Percentiles rank a stretch among this genome's conserved stretches.
These are phyloP conservation scores for Pestalotiopsis sp. DNA, from an alignment of 2,329 filamentous ascomycete species.

Conservation along the genomic window DNA sequence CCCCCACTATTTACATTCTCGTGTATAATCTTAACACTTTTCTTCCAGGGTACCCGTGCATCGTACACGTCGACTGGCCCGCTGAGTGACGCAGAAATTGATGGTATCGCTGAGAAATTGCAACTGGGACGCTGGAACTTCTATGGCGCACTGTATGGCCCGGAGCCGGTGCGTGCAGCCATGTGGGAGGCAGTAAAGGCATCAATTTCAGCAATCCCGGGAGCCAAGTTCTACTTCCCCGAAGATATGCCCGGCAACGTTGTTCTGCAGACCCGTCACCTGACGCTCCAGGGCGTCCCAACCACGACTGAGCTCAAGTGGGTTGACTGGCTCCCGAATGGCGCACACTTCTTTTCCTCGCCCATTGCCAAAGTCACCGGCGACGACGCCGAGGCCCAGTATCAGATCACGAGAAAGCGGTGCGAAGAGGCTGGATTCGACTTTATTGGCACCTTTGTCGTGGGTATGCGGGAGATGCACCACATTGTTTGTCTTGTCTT, in stretches of 20 bases:
- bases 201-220: constrained; percentile 31
- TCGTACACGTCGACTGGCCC: constrained; percentile 31
- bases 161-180: not conserved
- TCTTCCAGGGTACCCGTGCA: not conserved
- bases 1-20: not conserved
- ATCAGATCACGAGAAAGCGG: constrained; percentile 36
- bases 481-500: constrained; percentile 37
- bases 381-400: not conserved
- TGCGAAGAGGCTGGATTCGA: constrained; percentile 36
- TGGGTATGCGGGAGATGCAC: constrained; percentile 47
- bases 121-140: constrained; percentile 24
- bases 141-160: not conserved
- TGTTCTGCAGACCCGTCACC: constrained; percentile 33
- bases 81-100: constrained; percentile 39
- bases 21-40: not conserved
- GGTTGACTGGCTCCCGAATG: constrained; percentile 45
- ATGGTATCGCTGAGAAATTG: constrained; percentile 33
- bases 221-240: constrained; percentile 33
- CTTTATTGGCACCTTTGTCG: constrained; percentile 40
- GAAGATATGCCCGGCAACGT: constrained; percentile 33
- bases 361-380: constrained; percentile 38
- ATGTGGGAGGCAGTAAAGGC: constrained; percentile 27
- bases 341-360: constrained; percentile 43
- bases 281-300: constrained; percentile 35
- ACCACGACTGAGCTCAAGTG: constrained; percentile 41